Percentiles rank a stretch among this genome's conserved stretches.
Conservation (phyloP, 352 stramenopile species). For the Phytopythium mirpurense region DNA sequence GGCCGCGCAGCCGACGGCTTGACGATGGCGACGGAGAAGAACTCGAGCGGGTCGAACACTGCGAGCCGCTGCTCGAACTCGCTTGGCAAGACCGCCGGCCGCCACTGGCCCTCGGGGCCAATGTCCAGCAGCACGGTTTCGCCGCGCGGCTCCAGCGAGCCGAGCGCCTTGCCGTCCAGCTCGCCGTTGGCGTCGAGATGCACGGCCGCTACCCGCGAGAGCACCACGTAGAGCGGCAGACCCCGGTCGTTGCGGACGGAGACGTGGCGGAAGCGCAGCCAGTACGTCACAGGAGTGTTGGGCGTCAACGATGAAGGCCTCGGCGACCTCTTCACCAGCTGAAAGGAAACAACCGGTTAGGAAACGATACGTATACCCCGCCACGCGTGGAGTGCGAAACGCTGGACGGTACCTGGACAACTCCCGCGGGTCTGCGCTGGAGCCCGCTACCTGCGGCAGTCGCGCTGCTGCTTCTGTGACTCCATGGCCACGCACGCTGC, state of each 20-base stretch:
- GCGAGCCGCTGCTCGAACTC: conserved; percentile 54
- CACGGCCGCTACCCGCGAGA: conserved; percentile 25
- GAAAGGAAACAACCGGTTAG: conserved; percentile 3
- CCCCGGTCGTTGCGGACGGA: conserved; percentile 48
- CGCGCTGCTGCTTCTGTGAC: neutral
- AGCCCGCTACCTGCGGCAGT: neutral
- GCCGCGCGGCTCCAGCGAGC: conserved; percentile 29
- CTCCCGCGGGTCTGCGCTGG: neutral
- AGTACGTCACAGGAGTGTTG: conserved; percentile 23
- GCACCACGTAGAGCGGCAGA: conserved; percentile 50
- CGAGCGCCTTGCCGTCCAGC: conserved; percentile 23
- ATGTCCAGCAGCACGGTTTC: conserved; percentile 51
- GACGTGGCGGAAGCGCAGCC: conserved; percentile 54
- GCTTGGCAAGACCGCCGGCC: conserved; percentile 33
- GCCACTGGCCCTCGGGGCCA: conserved; percentile 59
- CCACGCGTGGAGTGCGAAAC: too few species aligned
- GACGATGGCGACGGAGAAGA: conserved; percentile 43
- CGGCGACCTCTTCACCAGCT: conserved; percentile 7
- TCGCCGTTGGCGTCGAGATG: conserved; percentile 14
- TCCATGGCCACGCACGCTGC: neutral
- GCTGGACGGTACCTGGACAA: neutral
- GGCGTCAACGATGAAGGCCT: conserved; percentile 5
- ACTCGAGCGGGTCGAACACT: conserved; percentile 50
- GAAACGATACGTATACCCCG: too few species aligned
- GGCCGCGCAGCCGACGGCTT: conserved; percentile 58